Conservation (phyloP, 2,329 filamentous ascomycete genomes). For the Arthrinium puccinioides region DNA sequence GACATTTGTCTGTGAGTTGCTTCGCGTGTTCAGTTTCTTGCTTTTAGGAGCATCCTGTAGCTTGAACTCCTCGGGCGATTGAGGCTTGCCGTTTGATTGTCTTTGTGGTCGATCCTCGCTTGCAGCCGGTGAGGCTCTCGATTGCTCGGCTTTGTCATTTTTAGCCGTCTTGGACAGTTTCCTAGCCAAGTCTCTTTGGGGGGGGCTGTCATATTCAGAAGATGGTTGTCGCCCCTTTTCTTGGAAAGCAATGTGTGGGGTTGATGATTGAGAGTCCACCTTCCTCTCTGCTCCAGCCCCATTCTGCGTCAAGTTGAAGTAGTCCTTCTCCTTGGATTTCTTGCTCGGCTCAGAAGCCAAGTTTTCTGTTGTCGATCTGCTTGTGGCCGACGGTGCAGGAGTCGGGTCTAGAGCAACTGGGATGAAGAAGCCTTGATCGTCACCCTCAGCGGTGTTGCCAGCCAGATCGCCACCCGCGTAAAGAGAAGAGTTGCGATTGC, state of each 20-base stretch:
- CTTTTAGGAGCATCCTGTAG: constrained; percentile 73
- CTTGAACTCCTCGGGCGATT: constrained; percentile 57
- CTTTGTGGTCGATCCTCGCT: constrained; percentile 33
- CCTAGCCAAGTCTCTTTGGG: constrained; percentile 40
- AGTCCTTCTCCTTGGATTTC: constrained; percentile 48
- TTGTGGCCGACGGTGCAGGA: constrained; percentile 47
- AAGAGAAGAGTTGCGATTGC: constrained; percentile 66
- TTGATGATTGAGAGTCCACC: constrained; percentile 46
- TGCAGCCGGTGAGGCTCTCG: constrained; percentile 19
- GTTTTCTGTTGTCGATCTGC: constrained; percentile 44
- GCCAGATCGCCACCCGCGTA: constrained; percentile 40
- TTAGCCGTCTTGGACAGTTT: constrained; percentile 40
- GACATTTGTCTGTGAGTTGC: constrained; percentile 35
- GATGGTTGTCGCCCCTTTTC: constrained; percentile 67
- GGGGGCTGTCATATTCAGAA: constrained; percentile 50
- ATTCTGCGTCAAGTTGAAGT: constrained; percentile 44
- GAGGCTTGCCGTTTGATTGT: constrained; percentile 26
- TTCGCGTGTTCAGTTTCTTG: constrained; percentile 38
- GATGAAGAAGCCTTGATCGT: constrained; percentile 66
- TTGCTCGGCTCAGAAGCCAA: constrained; percentile 33
- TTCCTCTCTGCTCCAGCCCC: constrained; percentile 34
- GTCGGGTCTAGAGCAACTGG: constrained; percentile 68
- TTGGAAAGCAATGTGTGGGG: constrained; percentile 88
- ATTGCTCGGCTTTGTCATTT: constrained; percentile 24
- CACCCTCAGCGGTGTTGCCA: constrained; percentile 39